Evolutionary conservation across 352 stramenopile species (phyloP).

Genomic region (Phytophthora tubulina): DNA sequence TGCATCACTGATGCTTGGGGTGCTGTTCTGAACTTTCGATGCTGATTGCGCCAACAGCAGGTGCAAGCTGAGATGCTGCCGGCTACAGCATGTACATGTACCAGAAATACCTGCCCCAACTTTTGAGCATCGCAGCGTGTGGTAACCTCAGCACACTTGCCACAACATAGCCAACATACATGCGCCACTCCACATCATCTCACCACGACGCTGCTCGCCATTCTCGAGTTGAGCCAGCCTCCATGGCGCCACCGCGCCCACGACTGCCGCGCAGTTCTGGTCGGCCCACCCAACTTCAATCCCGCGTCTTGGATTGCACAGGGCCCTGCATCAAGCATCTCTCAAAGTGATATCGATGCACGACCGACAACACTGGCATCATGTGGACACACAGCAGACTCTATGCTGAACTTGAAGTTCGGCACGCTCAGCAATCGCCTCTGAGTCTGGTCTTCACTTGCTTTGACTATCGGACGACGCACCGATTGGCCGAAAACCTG

Average conservation of each 20-base stretch:
- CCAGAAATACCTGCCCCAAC: not conserved
- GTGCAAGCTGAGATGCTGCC: not conserved
- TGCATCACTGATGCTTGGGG: slow-evolving; percentile 11
- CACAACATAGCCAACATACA: not conserved
- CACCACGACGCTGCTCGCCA: no score
- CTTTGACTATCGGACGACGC: not conserved
- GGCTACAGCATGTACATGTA: not conserved
- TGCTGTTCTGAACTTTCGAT: not conserved
- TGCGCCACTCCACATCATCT: not conserved
- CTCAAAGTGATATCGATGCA: slow-evolving; percentile 15
- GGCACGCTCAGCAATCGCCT: slow-evolving; percentile 4
- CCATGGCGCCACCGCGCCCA: not conserved
- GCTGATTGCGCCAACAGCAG: not conserved
- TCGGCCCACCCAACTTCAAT: slow-evolving; percentile 30
- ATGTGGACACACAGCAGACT: slow-evolving; percentile 14
- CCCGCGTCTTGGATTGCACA: slow-evolving; percentile 25
- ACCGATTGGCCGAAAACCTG: slow-evolving; percentile 25
- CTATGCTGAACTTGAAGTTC: slow-evolving; percentile 28
- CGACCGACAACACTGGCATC: slow-evolving; percentile 23
- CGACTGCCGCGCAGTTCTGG: slow-evolving; percentile 6
- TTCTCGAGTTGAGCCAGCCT: not conserved
- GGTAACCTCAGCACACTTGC: no score
- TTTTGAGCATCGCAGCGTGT: not conserved
- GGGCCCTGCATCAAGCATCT: not conserved
- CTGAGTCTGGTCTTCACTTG: slow-evolving; percentile 17